phyloP scores from a whole-genome alignment of 2,329 filamentous ascomycete genomes.

The Thermoascus crustaceus region DNA sequence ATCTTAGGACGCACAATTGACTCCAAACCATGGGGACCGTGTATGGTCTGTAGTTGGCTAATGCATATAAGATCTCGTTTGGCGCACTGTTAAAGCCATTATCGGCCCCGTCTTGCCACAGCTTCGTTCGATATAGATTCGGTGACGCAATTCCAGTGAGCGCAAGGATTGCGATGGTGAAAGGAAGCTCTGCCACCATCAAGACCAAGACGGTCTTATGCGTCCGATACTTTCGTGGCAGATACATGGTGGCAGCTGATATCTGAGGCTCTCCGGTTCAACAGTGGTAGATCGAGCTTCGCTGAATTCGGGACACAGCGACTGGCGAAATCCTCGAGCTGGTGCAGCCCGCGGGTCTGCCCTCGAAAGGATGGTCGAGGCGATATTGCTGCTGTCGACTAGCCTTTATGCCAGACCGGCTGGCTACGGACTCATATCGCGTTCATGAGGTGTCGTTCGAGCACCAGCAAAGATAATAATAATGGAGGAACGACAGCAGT shows the following conservation, averaged over 20 bases:
- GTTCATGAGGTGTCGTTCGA: slow-evolving; percentile 3
- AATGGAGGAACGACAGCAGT: background rate
- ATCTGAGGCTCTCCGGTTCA: slow-evolving; percentile 2
- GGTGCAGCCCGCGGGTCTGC: background rate
- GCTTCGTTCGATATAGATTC: slow-evolving; percentile 51
- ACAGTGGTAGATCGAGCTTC: background rate
- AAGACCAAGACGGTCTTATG: slow-evolving; percentile 45
- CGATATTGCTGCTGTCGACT: background rate
- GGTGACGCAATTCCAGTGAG: slow-evolving; percentile 56
- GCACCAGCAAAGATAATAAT: background rate
- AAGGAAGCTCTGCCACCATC: slow-evolving; percentile 47
- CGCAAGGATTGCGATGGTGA: slow-evolving; percentile 50
- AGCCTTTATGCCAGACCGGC: slow-evolving; percentile 27
- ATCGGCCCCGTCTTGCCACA: slow-evolving; percentile 55
- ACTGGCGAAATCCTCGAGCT: no score
- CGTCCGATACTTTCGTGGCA: slow-evolving; percentile 48
- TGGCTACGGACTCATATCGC: slow-evolving; percentile 26
- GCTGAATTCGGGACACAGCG: no score
- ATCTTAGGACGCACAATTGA: slow-evolving; percentile 42
- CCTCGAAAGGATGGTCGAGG: background rate
- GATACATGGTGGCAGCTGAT: slow-evolving; percentile 29
- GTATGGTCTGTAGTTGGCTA: slow-evolving; percentile 51
- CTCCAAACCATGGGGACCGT: slow-evolving; percentile 52
- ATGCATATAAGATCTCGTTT: slow-evolving; percentile 47
- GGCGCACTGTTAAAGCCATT: slow-evolving; percentile 57